phyloP scores from a whole-genome alignment of 768 basidiomycete genomes.

The Lentinula detonsa region DNA sequence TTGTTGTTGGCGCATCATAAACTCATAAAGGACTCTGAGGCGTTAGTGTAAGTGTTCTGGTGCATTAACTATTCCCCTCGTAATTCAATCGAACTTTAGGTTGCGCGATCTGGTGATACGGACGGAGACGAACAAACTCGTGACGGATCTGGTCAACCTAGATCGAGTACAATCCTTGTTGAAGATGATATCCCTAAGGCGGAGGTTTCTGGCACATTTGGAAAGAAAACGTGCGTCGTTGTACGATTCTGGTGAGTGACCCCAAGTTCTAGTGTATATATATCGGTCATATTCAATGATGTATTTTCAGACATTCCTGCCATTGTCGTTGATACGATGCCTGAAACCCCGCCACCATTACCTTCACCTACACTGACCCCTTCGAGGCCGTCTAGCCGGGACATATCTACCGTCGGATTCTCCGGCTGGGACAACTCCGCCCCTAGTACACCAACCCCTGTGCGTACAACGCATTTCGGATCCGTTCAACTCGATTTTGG shows the following conservation, averaged over 20 bases:
- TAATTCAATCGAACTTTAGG: constrained; percentile 28
- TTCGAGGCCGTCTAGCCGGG: constrained; percentile 34
- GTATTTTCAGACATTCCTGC: constrained; percentile 53
- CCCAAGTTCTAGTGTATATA: constrained; percentile 25
- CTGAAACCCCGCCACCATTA: constrained; percentile 39
- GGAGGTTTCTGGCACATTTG: constrained; percentile 53
- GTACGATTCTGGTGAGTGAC: constrained; percentile 21
- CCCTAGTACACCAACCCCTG: constrained; percentile 35
- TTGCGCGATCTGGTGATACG: constrained; percentile 76
- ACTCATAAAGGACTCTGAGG: constrained; percentile 83
- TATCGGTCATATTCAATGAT: constrained; percentile 1
- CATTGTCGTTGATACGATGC: constrained; percentile 59
- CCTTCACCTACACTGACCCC: not conserved
- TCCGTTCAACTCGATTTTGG: constrained; percentile 1
- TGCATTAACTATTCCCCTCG: not conserved
- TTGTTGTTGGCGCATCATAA: constrained; percentile 86
- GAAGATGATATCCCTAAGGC: constrained; percentile 67
- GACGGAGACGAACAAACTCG: constrained; percentile 70
- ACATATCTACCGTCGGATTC: constrained; percentile 44
- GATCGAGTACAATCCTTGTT: constrained; percentile 80
- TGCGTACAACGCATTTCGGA: constrained; percentile 13
- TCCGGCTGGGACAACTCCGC: constrained; percentile 11
- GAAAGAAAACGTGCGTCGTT: constrained; percentile 32
- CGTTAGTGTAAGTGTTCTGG: constrained; percentile 62
- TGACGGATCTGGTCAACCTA: constrained; percentile 78